Conservation (phyloP, 306 rosid genomes). For the Fragaria nilgerrensis region DNA sequence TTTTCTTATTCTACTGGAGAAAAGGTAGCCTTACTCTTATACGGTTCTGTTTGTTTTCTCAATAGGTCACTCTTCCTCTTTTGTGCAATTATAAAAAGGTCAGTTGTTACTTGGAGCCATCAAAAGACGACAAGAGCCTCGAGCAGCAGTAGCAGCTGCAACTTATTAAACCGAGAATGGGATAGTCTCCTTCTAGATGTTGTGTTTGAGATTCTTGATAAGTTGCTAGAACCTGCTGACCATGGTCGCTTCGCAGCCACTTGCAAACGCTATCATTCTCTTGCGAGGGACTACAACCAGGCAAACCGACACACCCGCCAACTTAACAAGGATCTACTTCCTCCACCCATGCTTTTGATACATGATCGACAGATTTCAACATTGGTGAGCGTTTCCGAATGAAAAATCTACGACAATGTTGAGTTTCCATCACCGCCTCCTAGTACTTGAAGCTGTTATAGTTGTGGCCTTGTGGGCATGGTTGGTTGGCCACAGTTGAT, state of each 20-base stretch:
- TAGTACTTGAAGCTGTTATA: background rate
- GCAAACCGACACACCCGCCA: background rate
- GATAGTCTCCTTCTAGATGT: background rate
- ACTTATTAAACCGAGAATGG: no score
- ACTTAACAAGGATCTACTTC: no score
- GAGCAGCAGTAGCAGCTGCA: no score
- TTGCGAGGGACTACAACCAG: background rate
- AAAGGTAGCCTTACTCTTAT: background rate
- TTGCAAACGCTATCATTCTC: background rate
- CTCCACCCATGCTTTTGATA: no score
- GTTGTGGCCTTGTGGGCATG: background rate
- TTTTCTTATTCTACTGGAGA: no score
- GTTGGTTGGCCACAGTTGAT: background rate
- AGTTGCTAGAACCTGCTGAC: background rate
- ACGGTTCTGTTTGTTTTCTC: background rate
- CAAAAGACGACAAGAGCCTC: no score
- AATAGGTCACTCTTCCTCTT: no score
- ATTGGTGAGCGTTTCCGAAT: no score
- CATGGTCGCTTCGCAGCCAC: background rate
- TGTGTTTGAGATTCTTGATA: background rate
- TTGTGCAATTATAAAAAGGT: background rate
- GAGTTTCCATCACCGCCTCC: no score
- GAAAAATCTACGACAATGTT: no score
- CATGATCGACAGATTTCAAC: no score
- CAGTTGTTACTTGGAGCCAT: background rate